Base-by-base conservation (phyloP, 2,329 filamentous ascomycete genomes). In the Chrysoporthe puriensis region DNA sequence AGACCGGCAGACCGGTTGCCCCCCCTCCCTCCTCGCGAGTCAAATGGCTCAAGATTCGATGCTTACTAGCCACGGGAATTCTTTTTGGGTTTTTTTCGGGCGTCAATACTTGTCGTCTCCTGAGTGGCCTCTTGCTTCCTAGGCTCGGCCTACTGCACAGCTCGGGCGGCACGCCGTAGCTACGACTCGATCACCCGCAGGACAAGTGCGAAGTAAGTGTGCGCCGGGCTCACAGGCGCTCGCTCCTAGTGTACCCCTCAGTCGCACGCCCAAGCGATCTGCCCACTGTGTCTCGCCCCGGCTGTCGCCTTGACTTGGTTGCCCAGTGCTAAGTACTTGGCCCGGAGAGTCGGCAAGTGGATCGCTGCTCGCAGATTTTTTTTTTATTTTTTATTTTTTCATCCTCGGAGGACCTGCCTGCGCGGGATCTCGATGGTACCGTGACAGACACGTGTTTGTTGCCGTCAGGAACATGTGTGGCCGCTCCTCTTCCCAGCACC, bases 381-480 rank as follows among this genome's bases (percentile, higher is more conserved):
- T 18, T 18, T 9, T 21, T 52, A 13, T 9, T 50, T 13, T 13
- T 52, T 52, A 32, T 26, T 26, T 26, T 26, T 26, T 26, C 2
- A 26, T 26, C 26, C 26, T 26, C 26, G 26, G 26, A 26, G 26
- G 26, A 40, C 36, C 36, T 40, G 36, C 36, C 9, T 26, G 50
- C 26, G 26, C 34, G 54, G 32, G 9, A 40, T 40, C 54, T 36
- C 34, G 34, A 40, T 40, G 13, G 46, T 48, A 5, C 8, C 26
- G n/a, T 36, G 26, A 3, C 14, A 9, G 32, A 36, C 54, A 57
- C 54, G 34, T n/a, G 57, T 60, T 48, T 54, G 66, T 62, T 43
- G 57, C 62, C 16, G 62, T 40, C 50, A 58, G 26, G 58, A 50
- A 61, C 36, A 40, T 64, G 61, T 57, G 64, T 67, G 36, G 61